A percentile compares a stretch with the other conserved stretches of the same genome.
Conservation (phyloP, 1,284 basidiomycete species). For the Cryptococcus neoformans region DNA sequence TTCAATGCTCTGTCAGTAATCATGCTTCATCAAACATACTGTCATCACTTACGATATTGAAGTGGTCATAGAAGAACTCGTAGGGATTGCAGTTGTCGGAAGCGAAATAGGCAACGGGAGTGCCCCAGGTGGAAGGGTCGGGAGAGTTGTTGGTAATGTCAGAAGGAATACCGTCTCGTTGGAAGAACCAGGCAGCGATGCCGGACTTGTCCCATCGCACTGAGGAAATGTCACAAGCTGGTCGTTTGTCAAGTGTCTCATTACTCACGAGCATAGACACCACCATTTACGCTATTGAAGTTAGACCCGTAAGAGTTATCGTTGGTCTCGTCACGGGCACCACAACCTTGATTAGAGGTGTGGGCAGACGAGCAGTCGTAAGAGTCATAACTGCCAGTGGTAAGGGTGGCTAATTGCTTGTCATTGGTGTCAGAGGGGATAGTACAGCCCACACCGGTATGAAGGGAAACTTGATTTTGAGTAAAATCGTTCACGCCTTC, state of each 20-base stretch:
- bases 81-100: conserved; percentile 66
- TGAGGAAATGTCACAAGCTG: conserved; percentile 29
- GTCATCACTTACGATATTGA: conserved; percentile 54
- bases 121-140: conserved; percentile 68
- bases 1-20: conserved; percentile 45
- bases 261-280: conserved; percentile 50
- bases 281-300: conserved; percentile 50
- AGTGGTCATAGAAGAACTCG: conserved; percentile 69
- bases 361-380: conserved; percentile 45
- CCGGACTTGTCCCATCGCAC: conserved; percentile 71
- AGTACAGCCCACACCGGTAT: conserved; percentile 45
- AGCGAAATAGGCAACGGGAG: conserved; percentile 70
- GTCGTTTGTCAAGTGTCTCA: too few species aligned
- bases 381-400: conserved; percentile 42
- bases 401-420: conserved; percentile 56
- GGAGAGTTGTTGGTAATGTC: conserved; percentile 69
- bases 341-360: conserved; percentile 51
- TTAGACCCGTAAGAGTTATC: conserved; percentile 42
- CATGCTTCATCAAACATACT: too few species aligned
- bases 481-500: conserved; percentile 51
- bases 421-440: conserved; percentile 54
- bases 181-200: conserved; percentile 77
- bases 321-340: conserved; percentile 35
- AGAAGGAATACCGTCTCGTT: conserved; percentile 63
- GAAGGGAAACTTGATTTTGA: conserved; percentile 48